Conservation (phyloP, 2,329 filamentous ascomycete genomes). For the Pseudocercospora ulei region DNA sequence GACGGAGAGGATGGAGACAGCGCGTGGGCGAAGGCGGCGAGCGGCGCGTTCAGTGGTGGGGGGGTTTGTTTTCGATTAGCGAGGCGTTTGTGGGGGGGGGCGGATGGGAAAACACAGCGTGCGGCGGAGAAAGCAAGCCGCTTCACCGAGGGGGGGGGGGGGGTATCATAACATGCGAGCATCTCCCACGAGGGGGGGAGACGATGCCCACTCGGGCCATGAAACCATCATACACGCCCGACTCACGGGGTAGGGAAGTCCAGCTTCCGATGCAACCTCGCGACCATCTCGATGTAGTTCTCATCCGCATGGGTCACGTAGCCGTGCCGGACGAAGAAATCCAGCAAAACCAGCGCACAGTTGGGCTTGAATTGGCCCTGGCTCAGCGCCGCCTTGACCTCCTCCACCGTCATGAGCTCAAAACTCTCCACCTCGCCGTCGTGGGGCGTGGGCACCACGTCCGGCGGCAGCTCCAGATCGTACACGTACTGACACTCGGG, state of each 20-base stretch:
- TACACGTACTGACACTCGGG: slow-evolving; percentile 89
- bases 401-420: slow-evolving; percentile 63
- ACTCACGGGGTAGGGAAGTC: slow-evolving; percentile 54
- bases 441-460: slow-evolving; percentile 61
- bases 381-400: slow-evolving; percentile 60
- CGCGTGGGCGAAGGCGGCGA: too few species aligned
- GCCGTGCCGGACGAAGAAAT: slow-evolving; percentile 82
- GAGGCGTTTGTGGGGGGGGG: slow-evolving; percentile 26
- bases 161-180: slow-evolving; percentile 8
- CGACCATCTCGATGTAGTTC: slow-evolving; percentile 64
- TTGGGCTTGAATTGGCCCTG: slow-evolving; percentile 84
- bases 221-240: background rate
- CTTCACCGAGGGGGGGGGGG: too few species aligned
- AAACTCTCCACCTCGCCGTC: slow-evolving; percentile 88
- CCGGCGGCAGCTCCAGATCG: slow-evolving; percentile 65
- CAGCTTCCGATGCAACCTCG: slow-evolving; percentile 64
- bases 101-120: slow-evolving; percentile 1
- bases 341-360: slow-evolving; percentile 70
- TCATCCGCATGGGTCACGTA: slow-evolving; percentile 68
- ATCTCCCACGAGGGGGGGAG: background rate
- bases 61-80: slow-evolving; percentile 29
- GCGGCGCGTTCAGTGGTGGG: too few species aligned
- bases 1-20: too few species aligned
- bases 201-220: background rate
- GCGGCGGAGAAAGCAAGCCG: slow-evolving; percentile 3